Evolutionary conservation across 169 alveolate genomes (phyloP).

Genomic region (Plasmodium billcollinsi): DNA sequence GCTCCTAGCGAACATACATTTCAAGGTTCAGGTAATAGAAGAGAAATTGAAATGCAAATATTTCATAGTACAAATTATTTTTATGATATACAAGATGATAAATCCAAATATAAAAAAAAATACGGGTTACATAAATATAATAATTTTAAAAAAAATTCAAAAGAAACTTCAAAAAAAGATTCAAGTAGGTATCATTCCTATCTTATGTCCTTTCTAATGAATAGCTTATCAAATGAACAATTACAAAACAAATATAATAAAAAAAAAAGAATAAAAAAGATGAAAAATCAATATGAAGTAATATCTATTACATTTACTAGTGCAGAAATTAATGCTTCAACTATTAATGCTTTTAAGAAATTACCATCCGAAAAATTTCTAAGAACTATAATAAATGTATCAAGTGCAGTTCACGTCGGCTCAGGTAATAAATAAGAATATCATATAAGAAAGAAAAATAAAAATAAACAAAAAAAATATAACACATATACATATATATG

Average conservation of each 20-base stretch:
- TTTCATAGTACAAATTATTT: constrained; percentile 87
- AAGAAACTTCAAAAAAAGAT: constrained; percentile 1
- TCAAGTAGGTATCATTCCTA: constrained; percentile 20
- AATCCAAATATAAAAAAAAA: background rate
- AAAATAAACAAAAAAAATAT: constrained; percentile 24
- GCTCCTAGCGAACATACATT: constrained; percentile 92
- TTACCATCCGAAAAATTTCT: constrained; percentile 89
- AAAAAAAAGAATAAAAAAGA: constrained; percentile 68
- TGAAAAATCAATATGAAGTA: constrained; percentile 87
- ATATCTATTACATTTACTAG: constrained; percentile 89
- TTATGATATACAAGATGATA: constrained; percentile 31
- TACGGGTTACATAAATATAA: no score
- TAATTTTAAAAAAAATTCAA: background rate
- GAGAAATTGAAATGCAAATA: constrained; percentile 90
- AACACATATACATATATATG: background rate
- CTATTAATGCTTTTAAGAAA: constrained; percentile 80
- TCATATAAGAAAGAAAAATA: background rate
- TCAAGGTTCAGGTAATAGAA: constrained; percentile 89
- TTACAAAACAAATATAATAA: constrained; percentile 69
- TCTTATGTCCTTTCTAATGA: constrained; percentile 26
- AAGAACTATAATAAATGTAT: constrained; percentile 83
- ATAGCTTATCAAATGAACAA: constrained; percentile 40
- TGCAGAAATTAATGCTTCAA: constrained; percentile 87
- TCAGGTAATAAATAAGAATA: constrained; percentile 32
- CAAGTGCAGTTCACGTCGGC: constrained; percentile 59